These are phyloP conservation scores for Ceratopteris richardii DNA, from an alignment of 75 land plant genomes.

Conservation along the genomic window DNA sequence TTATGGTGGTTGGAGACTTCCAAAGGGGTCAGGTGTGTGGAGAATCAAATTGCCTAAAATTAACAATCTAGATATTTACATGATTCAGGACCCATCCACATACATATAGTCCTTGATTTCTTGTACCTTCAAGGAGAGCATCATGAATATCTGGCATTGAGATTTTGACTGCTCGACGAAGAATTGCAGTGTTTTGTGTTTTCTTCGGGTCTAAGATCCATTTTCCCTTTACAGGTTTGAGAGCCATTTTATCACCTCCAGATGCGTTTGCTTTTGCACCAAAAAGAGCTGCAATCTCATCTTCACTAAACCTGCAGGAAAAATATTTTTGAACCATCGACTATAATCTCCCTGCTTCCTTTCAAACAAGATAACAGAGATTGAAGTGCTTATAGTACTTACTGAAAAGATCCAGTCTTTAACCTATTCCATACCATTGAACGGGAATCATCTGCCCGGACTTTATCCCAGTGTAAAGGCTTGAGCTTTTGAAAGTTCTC, in stretches of 20 bases:
- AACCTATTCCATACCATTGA: conserved; percentile 96
- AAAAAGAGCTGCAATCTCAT: conserved; percentile 67
- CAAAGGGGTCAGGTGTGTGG: too few relatives aligned
- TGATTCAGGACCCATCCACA: too few relatives aligned
- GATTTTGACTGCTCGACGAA: conserved; percentile 62
- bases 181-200: conserved; percentile 86
- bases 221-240: conserved; percentile 20
- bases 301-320: conserved; percentile 89
- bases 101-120: too few relatives aligned
- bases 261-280: too few relatives aligned
- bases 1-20: too few relatives aligned
- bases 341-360: too few relatives aligned
- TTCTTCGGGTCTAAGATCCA: conserved; percentile 71
- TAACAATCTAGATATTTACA: too few relatives aligned
- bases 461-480: conserved; percentile 69
- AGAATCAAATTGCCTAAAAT: too few relatives aligned
- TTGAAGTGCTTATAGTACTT: conserved; percentile 12
- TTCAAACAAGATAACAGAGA: too few relatives aligned
- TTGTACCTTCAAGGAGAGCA: conserved; percentile 76
- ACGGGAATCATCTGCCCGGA: conserved; percentile 61
- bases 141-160: conserved; percentile 72
- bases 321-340: too few relatives aligned
- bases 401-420: conserved; percentile 82
- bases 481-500: conserved; percentile 1
- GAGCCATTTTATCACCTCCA: conserved; percentile 15